These are phyloP conservation scores for Magnolia kwangsiensis DNA, from an alignment of 164 flowering plant species.

Conservation along the genomic window DNA sequence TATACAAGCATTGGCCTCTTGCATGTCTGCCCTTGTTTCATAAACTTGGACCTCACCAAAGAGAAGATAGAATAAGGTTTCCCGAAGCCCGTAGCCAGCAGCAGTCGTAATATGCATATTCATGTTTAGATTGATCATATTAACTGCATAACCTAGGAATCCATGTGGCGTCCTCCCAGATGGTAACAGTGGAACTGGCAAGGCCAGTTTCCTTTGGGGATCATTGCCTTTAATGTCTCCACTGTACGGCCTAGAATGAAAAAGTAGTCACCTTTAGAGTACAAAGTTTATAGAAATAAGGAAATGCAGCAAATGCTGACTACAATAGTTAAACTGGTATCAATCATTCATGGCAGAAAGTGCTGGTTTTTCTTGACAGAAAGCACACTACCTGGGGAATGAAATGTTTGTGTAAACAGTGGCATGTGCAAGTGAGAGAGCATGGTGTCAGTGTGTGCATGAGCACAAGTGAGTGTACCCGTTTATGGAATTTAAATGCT, in stretches of 20 bases:
- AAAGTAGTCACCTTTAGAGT: neutral
- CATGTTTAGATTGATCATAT: slow-evolving; percentile 46
- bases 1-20: slow-evolving; percentile 27
- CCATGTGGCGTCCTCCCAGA: slow-evolving; percentile 40
- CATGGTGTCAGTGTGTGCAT: too few relatives aligned
- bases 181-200: slow-evolving; percentile 39
- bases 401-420: too few relatives aligned
- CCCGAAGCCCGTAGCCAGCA: slow-evolving; percentile 57
- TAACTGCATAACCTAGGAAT: slow-evolving; percentile 65
- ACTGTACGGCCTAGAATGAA: slow-evolving; percentile 39
- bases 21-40: slow-evolving; percentile 42
- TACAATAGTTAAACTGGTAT: neutral
- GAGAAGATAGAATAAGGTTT: slow-evolving; percentile 60
- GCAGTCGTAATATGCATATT: slow-evolving; percentile 25
- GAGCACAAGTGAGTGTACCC: neutral
- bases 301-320: neutral
- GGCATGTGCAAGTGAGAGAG: too few relatives aligned
- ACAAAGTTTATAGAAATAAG: neutral
- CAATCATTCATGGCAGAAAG: too few relatives aligned
- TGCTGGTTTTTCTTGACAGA: too few relatives aligned
- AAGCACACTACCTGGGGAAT: too few relatives aligned
- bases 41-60: slow-evolving; percentile 70
- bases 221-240: slow-evolving; percentile 26
- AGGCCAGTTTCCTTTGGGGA: slow-evolving; percentile 32
- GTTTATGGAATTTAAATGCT: neutral